These are phyloP conservation scores for Papiliotrema flavescens DNA, from an alignment of 1,284 basidiomycete species.

Conservation along the genomic window DNA sequence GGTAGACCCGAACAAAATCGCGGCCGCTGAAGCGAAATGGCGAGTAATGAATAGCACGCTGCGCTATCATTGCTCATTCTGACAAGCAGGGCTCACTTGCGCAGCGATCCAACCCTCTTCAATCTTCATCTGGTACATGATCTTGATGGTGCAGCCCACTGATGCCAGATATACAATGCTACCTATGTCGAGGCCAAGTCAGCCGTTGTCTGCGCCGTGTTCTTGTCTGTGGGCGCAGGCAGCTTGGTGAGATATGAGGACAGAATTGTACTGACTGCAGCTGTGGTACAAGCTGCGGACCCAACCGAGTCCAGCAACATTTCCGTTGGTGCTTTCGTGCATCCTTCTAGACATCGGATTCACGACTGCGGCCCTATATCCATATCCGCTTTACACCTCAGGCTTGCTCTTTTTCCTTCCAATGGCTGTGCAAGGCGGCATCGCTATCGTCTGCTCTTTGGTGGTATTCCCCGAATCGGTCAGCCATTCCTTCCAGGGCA, in stretches of 20 bases:
- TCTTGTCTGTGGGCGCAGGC: slow-evolving; percentile 37
- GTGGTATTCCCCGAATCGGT: slow-evolving; percentile 47
- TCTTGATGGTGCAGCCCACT: slow-evolving; percentile 3
- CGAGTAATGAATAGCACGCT: no score
- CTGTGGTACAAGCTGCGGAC: slow-evolving; percentile 47
- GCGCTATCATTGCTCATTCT: neutral
- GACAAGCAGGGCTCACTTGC: slow-evolving; percentile 13
- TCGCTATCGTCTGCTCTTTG: slow-evolving; percentile 32
- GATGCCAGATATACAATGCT: slow-evolving; percentile 34
- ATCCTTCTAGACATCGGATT: slow-evolving; percentile 43
- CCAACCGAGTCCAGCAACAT: slow-evolving; percentile 44
- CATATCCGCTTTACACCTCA: slow-evolving; percentile 28
- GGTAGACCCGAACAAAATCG: slow-evolving; percentile 19
- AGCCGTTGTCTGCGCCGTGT: slow-evolving; percentile 37
- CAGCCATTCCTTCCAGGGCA: slow-evolving; percentile 38
- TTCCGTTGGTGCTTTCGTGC: slow-evolving; percentile 43
- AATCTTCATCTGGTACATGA: slow-evolving; percentile 12
- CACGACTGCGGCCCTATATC: slow-evolving; percentile 35
- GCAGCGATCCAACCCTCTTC: slow-evolving; percentile 10
- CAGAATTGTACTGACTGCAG: slow-evolving; percentile 4
- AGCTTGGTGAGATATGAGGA: slow-evolving; percentile 22
- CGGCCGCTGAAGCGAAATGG: slow-evolving; percentile 28
- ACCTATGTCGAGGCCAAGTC: slow-evolving; percentile 44
- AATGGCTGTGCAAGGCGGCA: slow-evolving; percentile 41
- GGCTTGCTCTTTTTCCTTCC: slow-evolving; percentile 44